Evolutionary conservation across 495 filamentous ascomycete genomes (phyloP).

Genomic region (Trichoderma reesei): DNA sequence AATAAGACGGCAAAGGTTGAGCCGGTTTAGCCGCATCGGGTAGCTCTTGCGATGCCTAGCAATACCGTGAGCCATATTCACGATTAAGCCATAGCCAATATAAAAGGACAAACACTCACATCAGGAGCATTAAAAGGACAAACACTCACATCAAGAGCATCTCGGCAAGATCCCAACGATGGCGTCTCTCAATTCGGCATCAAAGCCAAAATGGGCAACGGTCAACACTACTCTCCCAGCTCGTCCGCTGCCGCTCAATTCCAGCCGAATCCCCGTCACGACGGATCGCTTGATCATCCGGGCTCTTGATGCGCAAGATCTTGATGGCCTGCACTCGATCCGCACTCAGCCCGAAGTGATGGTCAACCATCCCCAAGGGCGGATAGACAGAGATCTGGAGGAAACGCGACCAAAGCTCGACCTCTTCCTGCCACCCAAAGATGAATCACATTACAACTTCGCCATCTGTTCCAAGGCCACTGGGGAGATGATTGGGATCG

Average conservation of each 20-base stretch:
- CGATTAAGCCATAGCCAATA: background rate
- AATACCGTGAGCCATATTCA: background rate
- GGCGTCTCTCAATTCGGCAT: background rate
- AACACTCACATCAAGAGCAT: background rate
- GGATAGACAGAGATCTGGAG: conserved; percentile 25
- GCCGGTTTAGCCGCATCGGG: background rate
- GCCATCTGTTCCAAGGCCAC: conserved; percentile 29
- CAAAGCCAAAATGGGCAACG: conserved; percentile 9
- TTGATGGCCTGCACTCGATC: conserved; percentile 26
- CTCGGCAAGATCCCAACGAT: background rate
- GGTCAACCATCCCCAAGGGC: conserved; percentile 27
- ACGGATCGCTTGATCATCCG: conserved; percentile 39
- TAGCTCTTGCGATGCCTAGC: background rate
- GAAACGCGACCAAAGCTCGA: conserved; percentile 25
- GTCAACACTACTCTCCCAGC: conserved; percentile 30
- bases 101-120: background rate
- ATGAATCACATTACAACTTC: conserved; percentile 25
- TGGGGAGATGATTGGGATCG: conserved; percentile 30
- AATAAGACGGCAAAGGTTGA: background rate
- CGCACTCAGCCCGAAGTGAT: conserved; percentile 44
- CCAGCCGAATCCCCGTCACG: conserved; percentile 20
- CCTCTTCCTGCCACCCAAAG: conserved; percentile 23
- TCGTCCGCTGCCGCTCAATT: conserved; percentile 21
- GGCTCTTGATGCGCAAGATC: conserved; percentile 24
- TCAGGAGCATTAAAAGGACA: background rate